Evolutionary conservation across 1,284 basidiomycete genomes (phyloP).

Genomic region (Psilocybe mexicana): DNA sequence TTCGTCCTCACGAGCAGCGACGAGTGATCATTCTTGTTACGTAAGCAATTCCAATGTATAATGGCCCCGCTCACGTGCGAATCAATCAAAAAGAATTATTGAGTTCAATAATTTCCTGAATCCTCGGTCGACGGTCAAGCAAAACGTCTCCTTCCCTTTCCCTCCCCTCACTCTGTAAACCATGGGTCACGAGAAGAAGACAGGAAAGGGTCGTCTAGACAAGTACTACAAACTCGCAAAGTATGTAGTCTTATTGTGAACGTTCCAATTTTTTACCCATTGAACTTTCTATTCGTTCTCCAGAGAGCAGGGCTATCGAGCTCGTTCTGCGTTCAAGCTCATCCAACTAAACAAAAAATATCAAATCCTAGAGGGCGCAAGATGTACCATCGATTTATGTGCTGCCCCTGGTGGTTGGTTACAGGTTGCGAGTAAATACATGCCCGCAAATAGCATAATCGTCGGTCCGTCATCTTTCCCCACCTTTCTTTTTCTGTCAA

Average conservation of each 20-base stretch:
- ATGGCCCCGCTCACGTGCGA: conserved; percentile 7
- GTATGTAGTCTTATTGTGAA: conserved; percentile 42
- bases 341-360: conserved; percentile 99
- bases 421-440: conserved; percentile 98
- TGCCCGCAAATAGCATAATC: conserved; percentile 95
- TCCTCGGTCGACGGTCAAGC: background rate
- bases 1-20: background rate
- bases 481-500: conserved; percentile 3
- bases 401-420: conserved; percentile 99
- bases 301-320: conserved; percentile 97
- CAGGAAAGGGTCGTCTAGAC: conserved; percentile 93
- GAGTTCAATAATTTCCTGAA: background rate
- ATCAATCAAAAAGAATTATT: conserved; percentile 3
- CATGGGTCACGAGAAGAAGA: conserved; percentile 88
- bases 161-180: conserved; percentile 4
- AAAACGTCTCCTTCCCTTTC: conserved; percentile 1
- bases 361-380: conserved; percentile 85
- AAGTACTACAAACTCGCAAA: conserved; percentile 96
- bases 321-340: conserved; percentile 99
- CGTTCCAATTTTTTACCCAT: background rate
- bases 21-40: background rate
- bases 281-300: conserved; percentile 6
- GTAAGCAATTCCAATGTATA: background rate
- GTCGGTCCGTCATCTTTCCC: conserved; percentile 59
- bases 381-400: conserved; percentile 98